Conservation (phyloP, 2,329 filamentous ascomycete genomes). For the Blastomyces gilchristii region DNA sequence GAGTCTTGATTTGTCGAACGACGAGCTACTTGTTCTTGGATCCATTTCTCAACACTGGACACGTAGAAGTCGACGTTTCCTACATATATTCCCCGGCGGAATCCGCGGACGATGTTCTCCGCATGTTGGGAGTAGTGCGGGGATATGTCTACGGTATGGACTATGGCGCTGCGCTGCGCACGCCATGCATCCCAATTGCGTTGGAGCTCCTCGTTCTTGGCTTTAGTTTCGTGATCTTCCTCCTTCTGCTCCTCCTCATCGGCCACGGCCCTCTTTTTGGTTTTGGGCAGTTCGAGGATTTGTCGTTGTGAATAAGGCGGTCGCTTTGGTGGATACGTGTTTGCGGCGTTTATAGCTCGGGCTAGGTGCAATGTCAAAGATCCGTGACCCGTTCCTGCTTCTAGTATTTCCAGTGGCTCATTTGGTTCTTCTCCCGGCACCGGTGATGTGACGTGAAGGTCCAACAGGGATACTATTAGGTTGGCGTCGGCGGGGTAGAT, state of each 20-base stretch:
- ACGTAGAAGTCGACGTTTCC: conserved; percentile 64
- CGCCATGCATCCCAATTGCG: conserved; percentile 39
- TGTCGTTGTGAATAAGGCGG: conserved; percentile 28
- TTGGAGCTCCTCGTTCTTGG: conserved; percentile 19
- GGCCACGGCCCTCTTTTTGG: conserved; percentile 18
- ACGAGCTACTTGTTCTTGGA: conserved; percentile 42
- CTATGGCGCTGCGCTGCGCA: conserved; percentile 52
- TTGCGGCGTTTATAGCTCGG: conserved; percentile 64
- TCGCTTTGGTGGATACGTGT: conserved; percentile 43
- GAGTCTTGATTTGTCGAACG: conserved; percentile 22
- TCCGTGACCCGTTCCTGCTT: conserved; percentile 78
- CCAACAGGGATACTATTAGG: conserved; percentile 64
- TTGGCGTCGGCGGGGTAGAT: conserved; percentile 67
- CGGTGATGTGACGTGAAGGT: conserved; percentile 52
- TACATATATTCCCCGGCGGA: conserved; percentile 59
- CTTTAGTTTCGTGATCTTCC: conserved; percentile 15
- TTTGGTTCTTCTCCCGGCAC: conserved; percentile 20
- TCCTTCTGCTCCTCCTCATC: conserved; percentile 16
- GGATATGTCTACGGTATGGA: conserved; percentile 64
- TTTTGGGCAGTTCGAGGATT: conserved; percentile 16
- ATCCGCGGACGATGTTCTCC: conserved; percentile 53
- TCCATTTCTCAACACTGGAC: conserved; percentile 54
- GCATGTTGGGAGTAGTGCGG: conserved; percentile 54
- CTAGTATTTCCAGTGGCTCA: conserved; percentile 60
- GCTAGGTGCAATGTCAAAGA: conserved; percentile 66